A percentile compares a stretch with the other conserved stretches of the same genome.
phyloP scores from a whole-genome alignment of 2,329 filamentous ascomycete genomes.

The Zelopaecilomyces penicillatus region DNA sequence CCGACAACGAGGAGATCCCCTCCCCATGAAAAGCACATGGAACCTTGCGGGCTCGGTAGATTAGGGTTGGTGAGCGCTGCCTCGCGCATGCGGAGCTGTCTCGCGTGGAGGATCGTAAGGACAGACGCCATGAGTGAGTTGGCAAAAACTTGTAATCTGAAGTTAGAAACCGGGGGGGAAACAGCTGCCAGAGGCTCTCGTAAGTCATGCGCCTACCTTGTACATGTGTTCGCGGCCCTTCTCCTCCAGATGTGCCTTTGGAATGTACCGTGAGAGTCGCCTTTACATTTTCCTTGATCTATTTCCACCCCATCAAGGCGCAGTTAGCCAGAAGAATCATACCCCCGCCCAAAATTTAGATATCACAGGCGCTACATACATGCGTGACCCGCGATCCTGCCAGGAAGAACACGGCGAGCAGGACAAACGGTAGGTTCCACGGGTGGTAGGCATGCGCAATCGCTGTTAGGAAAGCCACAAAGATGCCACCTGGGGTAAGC shows the following conservation, averaged over 20 bases:
- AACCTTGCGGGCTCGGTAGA: conserved; percentile 26
- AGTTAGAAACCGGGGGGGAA: no score
- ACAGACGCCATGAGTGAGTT: conserved; percentile 76
- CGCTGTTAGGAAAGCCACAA: conserved; percentile 65
- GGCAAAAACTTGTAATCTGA: conserved; percentile 53
- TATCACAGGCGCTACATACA: conserved; percentile 34
- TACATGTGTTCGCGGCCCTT: conserved; percentile 73
- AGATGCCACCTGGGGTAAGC: conserved; percentile 68
- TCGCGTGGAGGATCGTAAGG: conserved; percentile 49
- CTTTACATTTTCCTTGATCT: conserved; percentile 86
- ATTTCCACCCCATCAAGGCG: background rate
- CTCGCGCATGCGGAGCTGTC: conserved; percentile 45
- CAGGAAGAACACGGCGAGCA: conserved; percentile 79
- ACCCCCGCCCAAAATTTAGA: background rate
- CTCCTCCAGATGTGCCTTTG: conserved; percentile 63
- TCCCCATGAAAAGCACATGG: conserved; percentile 50
- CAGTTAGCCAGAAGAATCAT: conserved; percentile 4
- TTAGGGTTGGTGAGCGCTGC: conserved; percentile 28
- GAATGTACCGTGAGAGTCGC: conserved; percentile 70
- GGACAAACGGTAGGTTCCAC: conserved; percentile 81
- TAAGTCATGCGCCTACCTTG: conserved; percentile 46
- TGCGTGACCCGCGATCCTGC: conserved; percentile 78
- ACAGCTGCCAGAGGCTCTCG: no score
- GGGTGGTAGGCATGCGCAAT: conserved; percentile 81
- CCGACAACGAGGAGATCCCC: conserved; percentile 57